phyloP scores from a whole-genome alignment of 345 rosid species.

The rapeseed (Brassica napus) region Da-Ae NC_063436.1:23134001-23134500 shows the following conservation, averaged over 20 bases:
- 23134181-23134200: neutral
- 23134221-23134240: conserved; percentile 51
- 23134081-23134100: conserved; percentile 10
- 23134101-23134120: neutral
- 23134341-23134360: neutral
- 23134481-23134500: conserved; percentile 21
- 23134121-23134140: neutral
- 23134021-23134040: conserved; percentile 11
- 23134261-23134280: conserved; percentile 68
- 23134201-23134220: conserved; percentile 47
- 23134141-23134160: conserved; percentile 8
- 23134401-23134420: neutral
- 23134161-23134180: neutral
- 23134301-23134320: conserved; percentile 64
- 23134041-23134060: neutral
- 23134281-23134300: conserved; percentile 79
- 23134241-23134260: conserved; percentile 63
- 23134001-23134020: neutral
- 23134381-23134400: neutral
- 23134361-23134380: neutral
- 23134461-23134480: conserved; percentile 8
- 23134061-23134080: neutral
- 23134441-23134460: conserved; percentile 3
- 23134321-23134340: conserved; percentile 71
- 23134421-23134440: neutral